A percentile compares a stretch with the other conserved stretches of the same genome.
phyloP scores from a whole-genome alignment of 176 grass and related monocot species.

The Carex cristatella region DNA sequence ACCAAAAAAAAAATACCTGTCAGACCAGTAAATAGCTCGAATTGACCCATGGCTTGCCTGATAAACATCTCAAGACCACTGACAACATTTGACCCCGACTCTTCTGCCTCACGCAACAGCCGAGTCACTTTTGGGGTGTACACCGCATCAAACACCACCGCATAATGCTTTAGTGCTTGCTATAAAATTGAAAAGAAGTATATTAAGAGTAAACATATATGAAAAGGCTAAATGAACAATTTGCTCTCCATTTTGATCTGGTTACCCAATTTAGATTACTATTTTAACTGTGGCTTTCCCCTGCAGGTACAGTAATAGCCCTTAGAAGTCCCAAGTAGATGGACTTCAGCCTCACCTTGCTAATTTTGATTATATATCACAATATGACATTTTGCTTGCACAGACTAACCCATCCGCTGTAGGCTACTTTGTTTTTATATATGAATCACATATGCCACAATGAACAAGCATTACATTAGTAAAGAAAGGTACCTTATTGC shows the following conservation, averaged over 20 bases:
- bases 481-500: neutral
- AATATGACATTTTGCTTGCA: neutral
- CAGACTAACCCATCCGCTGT: neutral
- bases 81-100: slow-evolving; percentile 73
- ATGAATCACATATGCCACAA: neutral
- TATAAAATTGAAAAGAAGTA: slow-evolving; percentile 30
- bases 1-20: slow-evolving; percentile 33
- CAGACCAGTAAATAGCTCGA: slow-evolving; percentile 81
- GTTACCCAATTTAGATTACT: neutral
- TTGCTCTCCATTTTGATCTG: neutral
- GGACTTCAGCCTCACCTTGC: neutral
- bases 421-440: neutral
- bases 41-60: slow-evolving; percentile 89
- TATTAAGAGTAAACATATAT: neutral
- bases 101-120: slow-evolving; percentile 74
- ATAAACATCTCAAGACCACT: slow-evolving; percentile 99
- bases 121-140: slow-evolving; percentile 92
- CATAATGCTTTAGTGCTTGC: slow-evolving; percentile 82
- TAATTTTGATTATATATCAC: neutral
- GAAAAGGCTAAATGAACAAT: neutral
- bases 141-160: slow-evolving; percentile 87
- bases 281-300: neutral
- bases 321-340: neutral
- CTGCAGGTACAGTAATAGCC: neutral
- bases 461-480: neutral